These are phyloP conservation scores for Pythium pyrilobum DNA, from an alignment of 352 stramenopile species.

Conservation along the genomic window DNA sequence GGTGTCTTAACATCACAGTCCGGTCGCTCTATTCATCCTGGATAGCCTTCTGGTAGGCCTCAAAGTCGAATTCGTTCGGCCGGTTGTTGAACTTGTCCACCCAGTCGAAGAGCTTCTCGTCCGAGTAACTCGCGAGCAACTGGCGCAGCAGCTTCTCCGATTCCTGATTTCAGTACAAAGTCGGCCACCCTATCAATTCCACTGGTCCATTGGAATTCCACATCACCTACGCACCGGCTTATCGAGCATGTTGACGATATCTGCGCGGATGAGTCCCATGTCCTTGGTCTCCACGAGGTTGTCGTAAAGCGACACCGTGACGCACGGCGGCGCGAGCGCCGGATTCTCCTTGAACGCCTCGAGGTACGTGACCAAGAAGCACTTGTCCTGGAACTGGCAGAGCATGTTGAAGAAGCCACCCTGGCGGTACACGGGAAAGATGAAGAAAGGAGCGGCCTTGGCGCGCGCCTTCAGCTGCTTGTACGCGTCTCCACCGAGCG, in stretches of 20 bases:
- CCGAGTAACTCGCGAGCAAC: slow-evolving; percentile 59
- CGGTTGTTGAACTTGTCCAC: slow-evolving; percentile 87
- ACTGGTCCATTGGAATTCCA: neutral
- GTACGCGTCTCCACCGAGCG: slow-evolving; percentile 35
- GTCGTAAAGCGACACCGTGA: slow-evolving; percentile 79
- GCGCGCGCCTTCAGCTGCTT: slow-evolving; percentile 45
- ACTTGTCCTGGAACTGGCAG: slow-evolving; percentile 87
- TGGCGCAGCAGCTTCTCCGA: slow-evolving; percentile 60
- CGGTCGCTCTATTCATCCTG: too few relatives aligned
- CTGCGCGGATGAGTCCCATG: slow-evolving; percentile 62
- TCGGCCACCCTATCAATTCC: too few relatives aligned
- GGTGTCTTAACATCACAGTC: too few relatives aligned
- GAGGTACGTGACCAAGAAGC: slow-evolving; percentile 83
- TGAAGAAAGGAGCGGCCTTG: slow-evolving; percentile 55
- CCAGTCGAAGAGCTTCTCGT: slow-evolving; percentile 59
- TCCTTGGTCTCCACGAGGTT: slow-evolving; percentile 71
- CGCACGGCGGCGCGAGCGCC: slow-evolving; percentile 57
- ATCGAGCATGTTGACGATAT: slow-evolving; percentile 85
- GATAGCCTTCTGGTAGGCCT: slow-evolving; percentile 48
- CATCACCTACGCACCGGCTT: slow-evolving; percentile 37
- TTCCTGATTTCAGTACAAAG: slow-evolving; percentile 30
- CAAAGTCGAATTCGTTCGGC: slow-evolving; percentile 82
- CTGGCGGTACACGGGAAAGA: slow-evolving; percentile 82
- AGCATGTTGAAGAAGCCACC: slow-evolving; percentile 87
- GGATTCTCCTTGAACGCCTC: slow-evolving; percentile 88